Evolutionary conservation across 1,284 basidiomycete genomes (phyloP).

Genomic region (Vanrija pseudolonga): DNA sequence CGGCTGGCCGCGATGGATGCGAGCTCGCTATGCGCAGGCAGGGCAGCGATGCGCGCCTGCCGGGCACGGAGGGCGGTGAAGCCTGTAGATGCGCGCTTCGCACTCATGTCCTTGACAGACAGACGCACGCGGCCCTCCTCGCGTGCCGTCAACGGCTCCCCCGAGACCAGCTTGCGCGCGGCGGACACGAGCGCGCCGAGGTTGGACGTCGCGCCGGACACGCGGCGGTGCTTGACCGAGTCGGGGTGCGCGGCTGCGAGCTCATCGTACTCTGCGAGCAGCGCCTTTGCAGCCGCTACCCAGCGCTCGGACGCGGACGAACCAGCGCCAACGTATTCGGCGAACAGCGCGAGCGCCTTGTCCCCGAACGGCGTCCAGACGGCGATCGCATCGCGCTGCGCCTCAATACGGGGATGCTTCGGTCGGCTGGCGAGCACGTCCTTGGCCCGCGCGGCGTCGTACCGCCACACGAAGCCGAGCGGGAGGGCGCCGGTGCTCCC

Average conservation of each 20-base stretch:
- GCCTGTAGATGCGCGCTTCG: slow-evolving; percentile 3
- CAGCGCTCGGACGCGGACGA: neutral
- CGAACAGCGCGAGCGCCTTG: neutral
- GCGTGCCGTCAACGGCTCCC: neutral
- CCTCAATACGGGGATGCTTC: neutral
- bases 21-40: neutral
- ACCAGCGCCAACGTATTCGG: no score
- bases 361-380: slow-evolving; percentile 8
- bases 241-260: neutral
- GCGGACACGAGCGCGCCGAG: slow-evolving; percentile 1
- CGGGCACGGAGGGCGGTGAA: neutral
- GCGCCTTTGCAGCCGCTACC: neutral
- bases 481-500: neutral
- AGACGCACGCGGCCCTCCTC: neutral
- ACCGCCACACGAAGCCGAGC: neutral
- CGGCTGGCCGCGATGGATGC: neutral
- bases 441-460: neutral
- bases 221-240: neutral
- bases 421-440: neutral
- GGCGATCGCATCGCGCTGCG: neutral
- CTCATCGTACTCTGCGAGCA: neutral
- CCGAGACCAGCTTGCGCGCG: neutral
- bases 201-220: neutral
- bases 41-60: neutral
- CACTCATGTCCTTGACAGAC: neutral